Conservation (phyloP, 257 asterid species). For the Solanum tarapatanum region DNA sequence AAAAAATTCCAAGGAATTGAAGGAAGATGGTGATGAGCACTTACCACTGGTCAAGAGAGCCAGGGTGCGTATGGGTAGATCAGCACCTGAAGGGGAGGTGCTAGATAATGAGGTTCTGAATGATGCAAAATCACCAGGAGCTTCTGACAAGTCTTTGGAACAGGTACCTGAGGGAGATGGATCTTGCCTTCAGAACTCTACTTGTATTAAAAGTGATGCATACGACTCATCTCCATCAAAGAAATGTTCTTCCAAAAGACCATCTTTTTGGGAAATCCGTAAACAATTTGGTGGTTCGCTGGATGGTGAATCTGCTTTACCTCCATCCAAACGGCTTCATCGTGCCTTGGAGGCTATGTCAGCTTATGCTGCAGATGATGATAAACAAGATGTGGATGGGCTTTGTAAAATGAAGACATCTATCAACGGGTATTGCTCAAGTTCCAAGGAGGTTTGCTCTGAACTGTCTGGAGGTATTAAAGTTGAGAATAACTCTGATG, state of each 20-base stretch:
- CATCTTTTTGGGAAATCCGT: constrained; percentile 35
- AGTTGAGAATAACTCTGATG: not conserved
- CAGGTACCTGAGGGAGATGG: constrained; percentile 36
- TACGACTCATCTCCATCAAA: constrained; percentile 18
- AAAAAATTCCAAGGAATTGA: constrained; percentile 35
- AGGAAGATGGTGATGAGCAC: constrained; percentile 84
- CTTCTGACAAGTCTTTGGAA: constrained; percentile 22
- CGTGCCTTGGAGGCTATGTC: constrained; percentile 99
- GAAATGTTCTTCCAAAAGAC: constrained; percentile 26
- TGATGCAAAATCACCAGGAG: constrained; percentile 37
- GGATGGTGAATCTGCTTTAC: constrained; percentile 87
- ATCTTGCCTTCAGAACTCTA: constrained; percentile 16
- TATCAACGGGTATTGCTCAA: constrained; percentile 3
- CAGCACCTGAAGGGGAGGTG: constrained; percentile 32
- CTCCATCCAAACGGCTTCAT: constrained; percentile 90
- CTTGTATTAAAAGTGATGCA: constrained; percentile 13
- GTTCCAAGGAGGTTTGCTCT: constrained; percentile 15
- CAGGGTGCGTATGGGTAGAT: constrained; percentile 79
- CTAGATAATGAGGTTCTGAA: constrained; percentile 18
- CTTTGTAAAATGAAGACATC: constrained; percentile 12
- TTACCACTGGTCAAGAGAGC: constrained; percentile 88
- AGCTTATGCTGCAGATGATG: constrained; percentile 76
- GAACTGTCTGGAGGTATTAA: constrained; percentile 7
- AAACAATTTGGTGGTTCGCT: constrained; percentile 32
- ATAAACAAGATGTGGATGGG: constrained; percentile 28